Evolutionary conservation across 2,329 filamentous ascomycete genomes (phyloP).

Genomic region (Phialophora tarda): DNA sequence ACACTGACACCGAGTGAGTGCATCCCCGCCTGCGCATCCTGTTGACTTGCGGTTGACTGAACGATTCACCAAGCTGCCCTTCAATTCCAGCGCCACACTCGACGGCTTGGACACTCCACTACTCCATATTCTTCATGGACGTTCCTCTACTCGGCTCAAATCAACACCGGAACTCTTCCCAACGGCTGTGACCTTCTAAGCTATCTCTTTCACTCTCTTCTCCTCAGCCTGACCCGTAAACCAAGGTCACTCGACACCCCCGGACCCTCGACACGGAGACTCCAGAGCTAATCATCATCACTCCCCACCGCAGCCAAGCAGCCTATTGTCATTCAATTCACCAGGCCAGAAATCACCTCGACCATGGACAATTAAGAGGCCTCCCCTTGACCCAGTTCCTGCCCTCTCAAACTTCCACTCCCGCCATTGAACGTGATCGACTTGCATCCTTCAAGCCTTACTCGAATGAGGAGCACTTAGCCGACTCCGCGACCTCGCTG

Average conservation of each 20-base stretch:
- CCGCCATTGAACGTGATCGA: slow-evolving; percentile 1
- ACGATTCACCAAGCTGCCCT: slow-evolving; percentile 11
- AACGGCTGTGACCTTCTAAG: slow-evolving; percentile 9
- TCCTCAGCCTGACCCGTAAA: slow-evolving; percentile 6
- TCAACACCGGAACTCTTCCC: slow-evolving; percentile 13
- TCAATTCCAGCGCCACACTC: slow-evolving; percentile 18
- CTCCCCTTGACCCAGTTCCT: background rate
- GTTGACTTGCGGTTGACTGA: slow-evolving; percentile 9
- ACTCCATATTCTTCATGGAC: slow-evolving; percentile 24
- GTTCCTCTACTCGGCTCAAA: slow-evolving; percentile 15
- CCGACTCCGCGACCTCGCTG: slow-evolving; percentile 6
- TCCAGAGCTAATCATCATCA: slow-evolving; percentile 12
- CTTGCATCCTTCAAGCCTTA: slow-evolving; percentile 5
- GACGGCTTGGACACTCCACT: slow-evolving; percentile 12
- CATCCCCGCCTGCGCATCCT: slow-evolving; percentile 11
- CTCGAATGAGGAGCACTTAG: slow-evolving; percentile 23
- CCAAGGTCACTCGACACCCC: slow-evolving; percentile 9
- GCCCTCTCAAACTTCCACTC: background rate
- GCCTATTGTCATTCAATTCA: slow-evolving; percentile 16
- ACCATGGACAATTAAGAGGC: slow-evolving; percentile 24
- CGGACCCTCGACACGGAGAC: slow-evolving; percentile 9
- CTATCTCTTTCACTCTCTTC: slow-evolving; percentile 4
- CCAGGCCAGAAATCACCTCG: slow-evolving; percentile 1
- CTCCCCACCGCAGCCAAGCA: slow-evolving; percentile 11
- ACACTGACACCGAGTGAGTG: slow-evolving; percentile 10